phyloP scores from a whole-genome alignment of 2,329 filamentous ascomycete genomes.

The Calonectria hongkongensis region DNA sequence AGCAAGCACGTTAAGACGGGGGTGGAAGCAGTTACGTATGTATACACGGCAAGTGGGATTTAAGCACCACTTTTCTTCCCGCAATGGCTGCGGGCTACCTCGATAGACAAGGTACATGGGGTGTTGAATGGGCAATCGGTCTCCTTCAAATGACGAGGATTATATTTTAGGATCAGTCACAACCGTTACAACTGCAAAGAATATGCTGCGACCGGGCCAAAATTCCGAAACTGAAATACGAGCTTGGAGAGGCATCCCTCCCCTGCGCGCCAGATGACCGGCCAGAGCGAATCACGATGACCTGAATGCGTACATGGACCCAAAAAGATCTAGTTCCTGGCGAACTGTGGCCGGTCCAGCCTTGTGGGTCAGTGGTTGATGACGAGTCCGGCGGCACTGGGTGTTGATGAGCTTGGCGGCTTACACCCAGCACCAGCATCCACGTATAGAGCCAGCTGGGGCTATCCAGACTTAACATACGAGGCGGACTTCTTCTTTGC shows the following conservation, averaged over 20 bases:
- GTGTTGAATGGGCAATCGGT: background rate
- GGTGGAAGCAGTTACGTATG: constrained; percentile 19
- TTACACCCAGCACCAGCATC: too few species aligned
- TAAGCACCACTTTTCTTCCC: constrained; percentile 22
- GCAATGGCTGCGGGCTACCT: background rate
- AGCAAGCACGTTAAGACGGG: background rate
- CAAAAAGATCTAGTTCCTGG: background rate
- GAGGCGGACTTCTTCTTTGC: too few species aligned
- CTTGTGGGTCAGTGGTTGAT: background rate
- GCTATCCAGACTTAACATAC: too few species aligned
- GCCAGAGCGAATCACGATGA: too few species aligned
- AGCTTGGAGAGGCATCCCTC: background rate
- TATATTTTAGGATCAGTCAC: constrained; percentile 15
- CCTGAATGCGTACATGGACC: background rate
- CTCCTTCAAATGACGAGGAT: constrained; percentile 10
- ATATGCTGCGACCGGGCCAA: background rate
- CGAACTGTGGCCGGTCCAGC: background rate
- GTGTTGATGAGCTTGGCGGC: too few species aligned
- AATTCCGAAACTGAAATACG: background rate
- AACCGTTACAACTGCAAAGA: background rate
- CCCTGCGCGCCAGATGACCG: background rate
- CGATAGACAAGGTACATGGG: constrained; percentile 6
- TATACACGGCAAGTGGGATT: constrained; percentile 7
- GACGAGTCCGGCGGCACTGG: too few species aligned
- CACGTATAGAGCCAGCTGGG: too few species aligned